Evolutionary conservation across 163 green algal genomes (phyloP).

Genomic region (Smithsoniella earleae): DNA sequence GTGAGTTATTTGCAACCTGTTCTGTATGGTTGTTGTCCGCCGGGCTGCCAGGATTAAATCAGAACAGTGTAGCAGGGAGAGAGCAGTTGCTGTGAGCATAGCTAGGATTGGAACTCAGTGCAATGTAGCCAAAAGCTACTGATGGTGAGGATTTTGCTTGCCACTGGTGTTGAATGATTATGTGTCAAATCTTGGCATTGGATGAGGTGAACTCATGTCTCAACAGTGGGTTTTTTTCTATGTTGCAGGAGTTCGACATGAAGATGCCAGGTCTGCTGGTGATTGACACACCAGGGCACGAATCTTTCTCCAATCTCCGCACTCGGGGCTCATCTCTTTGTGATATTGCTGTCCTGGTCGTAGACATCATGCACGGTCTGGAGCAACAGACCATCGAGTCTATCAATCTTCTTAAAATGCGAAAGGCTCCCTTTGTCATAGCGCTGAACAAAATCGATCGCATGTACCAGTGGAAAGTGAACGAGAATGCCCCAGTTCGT

Average conservation of each 20-base stretch:
- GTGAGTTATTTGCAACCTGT: not conserved
- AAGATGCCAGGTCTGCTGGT: slow-evolving; percentile 86
- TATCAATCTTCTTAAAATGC: slow-evolving; percentile 90
- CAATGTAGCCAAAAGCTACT: too few relatives aligned
- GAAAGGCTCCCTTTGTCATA: slow-evolving; percentile 97
- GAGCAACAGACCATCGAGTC: slow-evolving; percentile 96
- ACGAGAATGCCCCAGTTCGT: slow-evolving; percentile 66
- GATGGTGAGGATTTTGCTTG: too few relatives aligned
- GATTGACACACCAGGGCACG: slow-evolving; percentile 96
- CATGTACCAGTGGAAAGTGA: slow-evolving; percentile 85
- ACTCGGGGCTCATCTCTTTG: slow-evolving; percentile 81
- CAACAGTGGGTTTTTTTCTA: too few relatives aligned
- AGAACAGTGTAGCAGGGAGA: too few relatives aligned
- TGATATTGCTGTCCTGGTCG: slow-evolving; percentile 96
- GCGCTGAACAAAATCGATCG: slow-evolving; percentile 97
- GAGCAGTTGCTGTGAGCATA: too few relatives aligned
- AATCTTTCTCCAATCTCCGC: slow-evolving; percentile 96
- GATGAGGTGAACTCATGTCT: too few relatives aligned
- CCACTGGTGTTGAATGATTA: too few relatives aligned
- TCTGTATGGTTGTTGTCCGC: too few relatives aligned
- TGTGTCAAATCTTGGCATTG: too few relatives aligned
- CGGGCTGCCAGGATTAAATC: too few relatives aligned
- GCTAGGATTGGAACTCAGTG: too few relatives aligned
- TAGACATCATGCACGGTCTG: slow-evolving; percentile 93
- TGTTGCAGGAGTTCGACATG: slow-evolving; percentile 60